Evolutionary conservation across 345 rosid genomes (phyloP).

Genomic region (Populus euphratica): DNA sequence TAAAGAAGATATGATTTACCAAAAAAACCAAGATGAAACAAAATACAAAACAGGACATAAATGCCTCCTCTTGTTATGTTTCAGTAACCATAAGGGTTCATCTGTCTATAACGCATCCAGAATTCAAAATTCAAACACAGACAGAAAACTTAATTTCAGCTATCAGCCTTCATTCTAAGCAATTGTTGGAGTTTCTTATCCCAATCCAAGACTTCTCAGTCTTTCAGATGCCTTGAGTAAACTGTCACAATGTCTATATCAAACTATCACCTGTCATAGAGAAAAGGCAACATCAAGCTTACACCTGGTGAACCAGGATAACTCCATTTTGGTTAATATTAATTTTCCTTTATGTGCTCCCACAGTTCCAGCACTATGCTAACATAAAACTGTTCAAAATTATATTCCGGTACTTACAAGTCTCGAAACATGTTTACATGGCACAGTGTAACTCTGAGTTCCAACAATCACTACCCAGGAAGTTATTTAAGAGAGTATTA

Average conservation of each 20-base stretch:
- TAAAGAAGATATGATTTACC: background rate
- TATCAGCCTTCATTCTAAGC: background rate
- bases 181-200: background rate
- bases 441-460: background rate
- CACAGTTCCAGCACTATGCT: background rate
- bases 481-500: background rate
- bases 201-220: background rate
- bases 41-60: background rate
- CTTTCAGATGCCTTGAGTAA: background rate
- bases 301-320: background rate
- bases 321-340: background rate
- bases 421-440: background rate
- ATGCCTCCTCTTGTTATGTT: background rate
- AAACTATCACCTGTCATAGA: slow-evolving; percentile 2
- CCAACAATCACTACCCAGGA: background rate
- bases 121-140: background rate
- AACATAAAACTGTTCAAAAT: background rate
- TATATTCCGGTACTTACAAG: too few relatives aligned
- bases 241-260: background rate
- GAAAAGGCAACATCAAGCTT: background rate
- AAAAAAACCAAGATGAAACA: background rate
- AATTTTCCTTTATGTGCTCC: background rate
- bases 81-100: background rate
- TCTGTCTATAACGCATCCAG: background rate
- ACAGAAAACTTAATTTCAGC: background rate